Conservation (phyloP, 306 rosid species). For the Cucumis hystrix region DNA sequence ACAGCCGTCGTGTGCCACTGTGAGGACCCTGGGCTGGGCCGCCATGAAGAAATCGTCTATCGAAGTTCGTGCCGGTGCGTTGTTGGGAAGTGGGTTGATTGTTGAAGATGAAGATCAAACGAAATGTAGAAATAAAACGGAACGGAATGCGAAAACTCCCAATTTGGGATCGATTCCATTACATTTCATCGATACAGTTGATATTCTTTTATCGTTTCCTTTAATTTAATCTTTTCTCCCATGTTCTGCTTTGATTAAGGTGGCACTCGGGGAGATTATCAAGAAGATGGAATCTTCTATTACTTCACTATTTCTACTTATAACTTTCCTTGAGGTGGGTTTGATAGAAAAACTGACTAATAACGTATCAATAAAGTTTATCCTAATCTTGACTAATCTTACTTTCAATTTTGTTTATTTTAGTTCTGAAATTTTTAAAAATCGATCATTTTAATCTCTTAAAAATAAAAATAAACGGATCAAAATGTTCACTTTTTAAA, state of each 20-base stretch:
- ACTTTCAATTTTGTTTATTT: no score
- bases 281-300: not conserved
- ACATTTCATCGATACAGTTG: not conserved
- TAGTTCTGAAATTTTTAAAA: no score
- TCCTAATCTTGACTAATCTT: no score
- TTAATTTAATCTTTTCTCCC: not conserved
- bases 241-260: not conserved
- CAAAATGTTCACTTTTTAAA: no score
- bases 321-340: no score
- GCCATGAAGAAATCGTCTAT: slow-evolving; percentile 25
- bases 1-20: slow-evolving; percentile 57
- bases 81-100: not conserved
- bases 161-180: not conserved
- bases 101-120: not conserved
- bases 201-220: no score
- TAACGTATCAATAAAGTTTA: no score
- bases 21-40: slow-evolving; percentile 30
- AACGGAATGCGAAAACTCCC: not conserved
- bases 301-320: no score
- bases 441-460: no score
- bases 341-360: no score
- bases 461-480: no score
- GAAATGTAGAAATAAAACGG: not conserved
- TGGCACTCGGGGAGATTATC: not conserved
- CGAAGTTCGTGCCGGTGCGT: not conserved